Base-by-base conservation (phyloP, 2,329 filamentous ascomycete genomes). In the Claviceps purpurea region DNA sequence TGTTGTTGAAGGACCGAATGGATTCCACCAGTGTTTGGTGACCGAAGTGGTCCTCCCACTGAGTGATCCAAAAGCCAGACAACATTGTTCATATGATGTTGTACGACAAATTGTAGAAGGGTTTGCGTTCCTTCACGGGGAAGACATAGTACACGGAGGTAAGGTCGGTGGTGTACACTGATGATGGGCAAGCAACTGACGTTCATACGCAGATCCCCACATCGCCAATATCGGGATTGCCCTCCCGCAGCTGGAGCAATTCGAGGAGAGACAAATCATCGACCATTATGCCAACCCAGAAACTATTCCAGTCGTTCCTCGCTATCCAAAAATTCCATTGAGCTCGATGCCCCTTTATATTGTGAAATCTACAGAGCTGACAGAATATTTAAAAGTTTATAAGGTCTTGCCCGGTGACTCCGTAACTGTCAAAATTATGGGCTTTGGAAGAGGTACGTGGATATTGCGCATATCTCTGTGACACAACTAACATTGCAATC, bases 11-110 rank as follows among this genome's bases (percentile, higher is more conserved):
- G 53, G 53, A 10, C 53, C 53, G 18, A 54, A 54, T 46, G 53
- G 50, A 39, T 50, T 47, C 53, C 53, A 54, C 20, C 37, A 54
- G 37, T 52, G 47, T 47, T 30, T 54, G n/a, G 47, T 52, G n/a
- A 54, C 47, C 24, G 53, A 54, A 40, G 50, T 52, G 4, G 14
- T 54, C 37, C 20, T 40, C 20, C 53, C 53, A 13, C 38, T 54
- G n/a, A 50, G 18, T 41, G 49, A 42, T 26, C 38, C 14, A 22
- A 30, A 37, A 22, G 7, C 5, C 18, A 37, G 24, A 20, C 6
- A 34, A 40, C 18, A 38, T 3, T 44, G 47, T 30, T 48, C 49
- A 41, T 22, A 13, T 20, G 44, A 38, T 24, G n/a, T 34, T 14
- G 14, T 43, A 16, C 44, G 44, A 11, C 52, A 54, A 42, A 44